These are phyloP conservation scores for Pythium phragmiticola DNA, from an alignment of 352 stramenopile species.

Conservation along the genomic window DNA sequence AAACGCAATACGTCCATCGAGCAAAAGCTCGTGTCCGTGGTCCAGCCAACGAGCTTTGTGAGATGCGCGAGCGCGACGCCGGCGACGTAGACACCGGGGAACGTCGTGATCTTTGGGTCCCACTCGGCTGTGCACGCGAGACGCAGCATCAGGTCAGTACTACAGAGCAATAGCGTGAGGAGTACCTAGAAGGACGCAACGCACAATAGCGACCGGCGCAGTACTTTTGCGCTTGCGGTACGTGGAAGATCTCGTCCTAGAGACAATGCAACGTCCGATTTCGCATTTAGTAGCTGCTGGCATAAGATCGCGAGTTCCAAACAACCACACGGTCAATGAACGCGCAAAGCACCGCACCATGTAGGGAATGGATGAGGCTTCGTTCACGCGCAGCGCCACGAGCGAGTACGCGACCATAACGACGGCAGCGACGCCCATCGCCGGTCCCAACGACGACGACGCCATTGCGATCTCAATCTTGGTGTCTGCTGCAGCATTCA, in stretches of 20 bases:
- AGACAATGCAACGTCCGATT: background rate
- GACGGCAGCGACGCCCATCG: slow-evolving; percentile 16
- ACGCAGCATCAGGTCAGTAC: background rate
- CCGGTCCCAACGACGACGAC: background rate
- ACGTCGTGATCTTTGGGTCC: slow-evolving; percentile 93
- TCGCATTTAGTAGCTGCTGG: background rate
- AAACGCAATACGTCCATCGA: slow-evolving; percentile 60
- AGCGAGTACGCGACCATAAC: slow-evolving; percentile 30
- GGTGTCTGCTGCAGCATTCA: background rate
- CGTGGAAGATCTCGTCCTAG: slow-evolving; percentile 87
- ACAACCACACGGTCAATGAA: background rate
- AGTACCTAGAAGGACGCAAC: slow-evolving; percentile 11
- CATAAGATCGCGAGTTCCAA: slow-evolving; percentile 8
- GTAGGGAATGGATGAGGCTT: slow-evolving; percentile 44
- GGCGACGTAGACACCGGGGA: slow-evolving; percentile 84
- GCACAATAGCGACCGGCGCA: slow-evolving; percentile 66
- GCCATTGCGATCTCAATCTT: background rate
- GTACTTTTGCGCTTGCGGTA: slow-evolving; percentile 80
- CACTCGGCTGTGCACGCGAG: slow-evolving; percentile 50
- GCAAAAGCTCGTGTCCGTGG: slow-evolving; percentile 37
- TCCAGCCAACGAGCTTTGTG: slow-evolving; percentile 14
- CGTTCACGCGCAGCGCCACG: slow-evolving; percentile 39
- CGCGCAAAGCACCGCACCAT: slow-evolving; percentile 41
- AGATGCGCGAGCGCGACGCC: slow-evolving; percentile 43
- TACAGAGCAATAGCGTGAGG: background rate